phyloP scores from a whole-genome alignment of 257 asterid species.

The Solanum habrochaites region DNA sequence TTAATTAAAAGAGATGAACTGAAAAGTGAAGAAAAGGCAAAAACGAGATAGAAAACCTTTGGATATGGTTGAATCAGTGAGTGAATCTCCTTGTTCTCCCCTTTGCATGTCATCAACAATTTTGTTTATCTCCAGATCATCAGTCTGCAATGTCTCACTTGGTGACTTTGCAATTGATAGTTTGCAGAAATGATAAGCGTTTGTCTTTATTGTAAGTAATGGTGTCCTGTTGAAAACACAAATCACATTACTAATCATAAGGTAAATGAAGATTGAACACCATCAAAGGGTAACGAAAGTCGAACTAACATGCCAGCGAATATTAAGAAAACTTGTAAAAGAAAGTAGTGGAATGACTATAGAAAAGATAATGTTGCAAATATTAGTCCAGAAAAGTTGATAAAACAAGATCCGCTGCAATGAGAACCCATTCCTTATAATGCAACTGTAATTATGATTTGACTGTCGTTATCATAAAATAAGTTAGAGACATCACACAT shows the following conservation, averaged over 20 bases:
- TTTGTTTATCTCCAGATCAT: conserved; percentile 9
- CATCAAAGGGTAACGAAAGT: not conserved
- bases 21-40: not conserved
- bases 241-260: not conserved
- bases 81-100: conserved; percentile 9
- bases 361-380: not conserved
- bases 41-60: conserved; percentile 13
- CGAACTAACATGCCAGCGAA: not conserved
- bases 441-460: not conserved
- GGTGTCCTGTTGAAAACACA: conserved; percentile 36
- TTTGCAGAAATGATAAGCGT: conserved; percentile 89
- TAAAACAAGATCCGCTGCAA: not conserved
- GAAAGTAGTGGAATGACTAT: not conserved
- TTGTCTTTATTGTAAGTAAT: conserved; percentile 48
- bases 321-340: not conserved
- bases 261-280: not conserved
- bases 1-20: not conserved
- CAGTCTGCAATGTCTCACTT: conserved; percentile 7
- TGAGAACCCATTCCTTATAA: not conserved
- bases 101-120: not conserved
- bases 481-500: not conserved
- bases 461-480: not conserved
- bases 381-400: not conserved
- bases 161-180: conserved; percentile 42
- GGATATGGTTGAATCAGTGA: not conserved